Base-by-base conservation (phyloP, 129 eudicot species). In the Flaveria linearis region DNA sequence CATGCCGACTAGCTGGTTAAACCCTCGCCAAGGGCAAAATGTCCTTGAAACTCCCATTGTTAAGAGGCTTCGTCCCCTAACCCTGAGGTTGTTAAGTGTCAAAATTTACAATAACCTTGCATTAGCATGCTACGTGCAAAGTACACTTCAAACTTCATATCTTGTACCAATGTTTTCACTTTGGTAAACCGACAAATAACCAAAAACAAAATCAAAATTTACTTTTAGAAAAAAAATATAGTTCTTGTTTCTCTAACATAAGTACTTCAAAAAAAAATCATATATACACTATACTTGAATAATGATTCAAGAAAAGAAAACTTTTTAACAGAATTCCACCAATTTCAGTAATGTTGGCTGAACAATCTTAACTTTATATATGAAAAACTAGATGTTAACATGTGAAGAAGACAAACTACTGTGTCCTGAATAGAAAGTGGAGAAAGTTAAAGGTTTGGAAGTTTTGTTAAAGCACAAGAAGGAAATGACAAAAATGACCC, bases 401-500 rank as follows among this genome's bases (percentile, higher is more conserved):
- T 60, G 67, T 60, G 67, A 60, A 12, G 67, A 60, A 26, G 67
- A 25, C 41, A 60, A 60, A 60, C 9, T 7, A 64, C 23, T 33
- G 12, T 36, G 7, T 3, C 26, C 2, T 41, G 46, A 63, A 26
- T 42, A 3, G 28, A 77, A 66, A 56, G 33, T 68, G 26, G 73
- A 46, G 65, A 26, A 13, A 26, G 56, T 57, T 64, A 22, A 52
- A 57, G 15, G 28, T 62, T 77, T 70, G 87, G 68, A 84, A 72
- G 42, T 45, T 36, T 61, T 18, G 81, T 77, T 57, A 15, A 75
- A 33, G 81, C 68, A 68, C 78, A 74, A 69, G 15, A 74, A 76
- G 83, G 28, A 66, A 74, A 74, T 69, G 77, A 68, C 79, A 74
- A 83, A 50, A 17, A 23, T 68, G 83, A 72, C 82, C 83, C 51